phyloP scores from a whole-genome alignment of 2,329 filamentous ascomycete species.

The Calonectria hongkongensis region DNA sequence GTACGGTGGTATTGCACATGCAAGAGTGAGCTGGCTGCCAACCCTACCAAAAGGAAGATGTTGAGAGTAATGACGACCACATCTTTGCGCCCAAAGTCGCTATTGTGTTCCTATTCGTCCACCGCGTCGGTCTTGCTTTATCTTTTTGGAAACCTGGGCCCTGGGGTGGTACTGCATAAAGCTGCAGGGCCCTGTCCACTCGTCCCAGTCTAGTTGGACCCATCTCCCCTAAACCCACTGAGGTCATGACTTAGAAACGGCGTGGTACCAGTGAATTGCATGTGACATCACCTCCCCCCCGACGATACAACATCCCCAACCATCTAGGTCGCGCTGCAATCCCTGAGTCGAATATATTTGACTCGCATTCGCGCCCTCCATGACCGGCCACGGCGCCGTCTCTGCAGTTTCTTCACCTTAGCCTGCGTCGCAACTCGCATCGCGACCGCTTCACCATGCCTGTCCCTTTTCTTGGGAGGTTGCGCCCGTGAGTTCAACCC shows the following conservation, averaged over 20 bases:
- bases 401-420: slow-evolving; percentile 21
- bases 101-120: neutral
- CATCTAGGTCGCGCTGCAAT: slow-evolving; percentile 25
- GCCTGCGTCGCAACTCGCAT: slow-evolving; percentile 25
- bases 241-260: slow-evolving; percentile 34
- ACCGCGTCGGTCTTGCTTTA: slow-evolving; percentile 8
- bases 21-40: slow-evolving; percentile 28
- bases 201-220: slow-evolving; percentile 27
- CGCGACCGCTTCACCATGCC: slow-evolving; percentile 63
- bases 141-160: slow-evolving; percentile 4
- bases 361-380: slow-evolving; percentile 30
- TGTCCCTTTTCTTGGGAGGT: slow-evolving; percentile 71
- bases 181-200: slow-evolving; percentile 5
- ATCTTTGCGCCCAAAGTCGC: neutral
- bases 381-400: slow-evolving; percentile 31
- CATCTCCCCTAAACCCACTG: slow-evolving; percentile 41
- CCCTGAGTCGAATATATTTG: slow-evolving; percentile 29
- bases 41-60: slow-evolving; percentile 11
- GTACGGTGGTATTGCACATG: slow-evolving; percentile 16
- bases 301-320: slow-evolving; percentile 13
- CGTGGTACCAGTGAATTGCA: slow-evolving; percentile 46
- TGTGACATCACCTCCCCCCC: slow-evolving; percentile 54
- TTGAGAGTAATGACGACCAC: slow-evolving; percentile 26
- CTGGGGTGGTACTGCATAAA: slow-evolving; percentile 10
- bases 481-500: slow-evolving; percentile 67